Conservation (phyloP, 2,329 filamentous ascomycete species). For the Zymoseptoria ardabiliae region DNA sequence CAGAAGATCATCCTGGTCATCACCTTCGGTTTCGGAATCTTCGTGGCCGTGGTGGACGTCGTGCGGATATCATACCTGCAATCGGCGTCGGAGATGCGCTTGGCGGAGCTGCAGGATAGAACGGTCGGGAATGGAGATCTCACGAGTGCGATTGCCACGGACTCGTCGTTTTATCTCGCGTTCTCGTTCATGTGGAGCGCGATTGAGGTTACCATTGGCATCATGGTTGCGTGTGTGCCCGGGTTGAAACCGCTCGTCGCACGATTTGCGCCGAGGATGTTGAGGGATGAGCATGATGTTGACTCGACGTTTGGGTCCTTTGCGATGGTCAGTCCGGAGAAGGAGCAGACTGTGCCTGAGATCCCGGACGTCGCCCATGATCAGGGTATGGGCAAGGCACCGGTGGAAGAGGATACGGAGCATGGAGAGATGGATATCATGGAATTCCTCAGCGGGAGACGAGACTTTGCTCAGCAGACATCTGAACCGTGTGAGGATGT, state of each 20-base stretch:
- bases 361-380: constrained; percentile 17
- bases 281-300: constrained; percentile 41
- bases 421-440: constrained; percentile 36
- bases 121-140: constrained; percentile 6
- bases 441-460: constrained; percentile 42
- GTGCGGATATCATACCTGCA: constrained; percentile 86
- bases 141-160: constrained; percentile 37
- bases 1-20: constrained; percentile 83
- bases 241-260: constrained; percentile 80
- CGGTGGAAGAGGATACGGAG: constrained; percentile 1
- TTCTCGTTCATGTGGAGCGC: constrained; percentile 82
- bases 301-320: constrained; percentile 27
- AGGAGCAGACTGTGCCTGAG: constrained; percentile 6
- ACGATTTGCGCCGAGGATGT: constrained; percentile 49
- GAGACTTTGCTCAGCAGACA: not conserved
- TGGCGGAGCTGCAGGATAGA: constrained; percentile 32
- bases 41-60: constrained; percentile 81
- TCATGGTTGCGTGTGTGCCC: constrained; percentile 87
- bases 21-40: constrained; percentile 80
- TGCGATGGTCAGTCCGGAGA: constrained; percentile 9
- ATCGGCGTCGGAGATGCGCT: constrained; percentile 50
- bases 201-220: constrained; percentile 83
- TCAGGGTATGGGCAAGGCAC: constrained; percentile 19
- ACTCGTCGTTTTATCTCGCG: constrained; percentile 65
- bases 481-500: not conserved